Conservation (phyloP, 352 stramenopile genomes). For the Globisporangium emineosum region DNA sequence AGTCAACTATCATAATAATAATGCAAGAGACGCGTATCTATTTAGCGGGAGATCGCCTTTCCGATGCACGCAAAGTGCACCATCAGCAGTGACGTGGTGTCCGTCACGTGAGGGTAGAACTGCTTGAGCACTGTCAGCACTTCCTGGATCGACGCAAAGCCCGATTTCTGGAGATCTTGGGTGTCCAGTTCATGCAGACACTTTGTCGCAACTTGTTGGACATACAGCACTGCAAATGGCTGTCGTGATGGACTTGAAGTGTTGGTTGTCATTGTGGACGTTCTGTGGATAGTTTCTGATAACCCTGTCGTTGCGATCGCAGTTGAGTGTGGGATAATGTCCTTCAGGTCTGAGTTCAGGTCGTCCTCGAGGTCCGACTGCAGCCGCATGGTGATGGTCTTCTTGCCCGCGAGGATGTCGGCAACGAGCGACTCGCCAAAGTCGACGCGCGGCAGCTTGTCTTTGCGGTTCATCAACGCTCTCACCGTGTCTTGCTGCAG, state of each 20-base stretch:
- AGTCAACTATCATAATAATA: not conserved
- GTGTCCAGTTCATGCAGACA: slow-evolving; percentile 28
- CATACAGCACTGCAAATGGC: slow-evolving; percentile 47
- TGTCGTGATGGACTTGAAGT: slow-evolving; percentile 3
- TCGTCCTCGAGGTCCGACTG: slow-evolving; percentile 45
- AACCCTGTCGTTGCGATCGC: slow-evolving; percentile 31
- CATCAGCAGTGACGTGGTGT: slow-evolving; percentile 39
- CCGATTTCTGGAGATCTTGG: slow-evolving; percentile 37
- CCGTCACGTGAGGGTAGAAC: slow-evolving; percentile 55
- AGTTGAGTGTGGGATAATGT: slow-evolving; percentile 31
- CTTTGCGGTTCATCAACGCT: not conserved
- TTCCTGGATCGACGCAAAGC: slow-evolving; percentile 33
- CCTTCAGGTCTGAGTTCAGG: slow-evolving; percentile 47
- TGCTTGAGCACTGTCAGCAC: slow-evolving; percentile 44
- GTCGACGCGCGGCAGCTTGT: slow-evolving; percentile 43
- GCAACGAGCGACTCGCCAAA: slow-evolving; percentile 48
- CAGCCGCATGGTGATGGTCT: slow-evolving; percentile 71
- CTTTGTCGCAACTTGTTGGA: slow-evolving; percentile 33
- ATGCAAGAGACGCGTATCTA: not conserved
- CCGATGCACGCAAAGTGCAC: slow-evolving; percentile 49
- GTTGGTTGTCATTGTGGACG: slow-evolving; percentile 20
- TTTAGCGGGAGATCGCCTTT: not conserved
- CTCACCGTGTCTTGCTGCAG: not conserved
- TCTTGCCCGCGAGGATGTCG: slow-evolving; percentile 36
- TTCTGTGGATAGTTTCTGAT: not conserved